Base-by-base conservation (phyloP, 1,139 yeast genomes). In the Hemisphaericaspora xylofermentans region DNA sequence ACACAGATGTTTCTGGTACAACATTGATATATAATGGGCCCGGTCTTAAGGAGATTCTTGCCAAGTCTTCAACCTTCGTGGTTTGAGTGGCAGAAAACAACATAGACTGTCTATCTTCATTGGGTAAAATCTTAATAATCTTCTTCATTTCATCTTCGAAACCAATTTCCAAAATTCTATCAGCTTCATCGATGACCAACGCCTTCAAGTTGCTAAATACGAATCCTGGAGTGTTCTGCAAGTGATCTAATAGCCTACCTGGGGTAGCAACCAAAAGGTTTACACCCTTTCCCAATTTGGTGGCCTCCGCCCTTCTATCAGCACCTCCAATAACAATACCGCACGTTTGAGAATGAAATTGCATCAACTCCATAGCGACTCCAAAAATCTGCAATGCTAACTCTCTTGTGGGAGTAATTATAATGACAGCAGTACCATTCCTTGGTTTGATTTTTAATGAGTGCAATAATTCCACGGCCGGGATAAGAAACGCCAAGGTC, bases 321-420 rank as follows among this genome's bases (percentile, higher is more conserved):
- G 96, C 97, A 49, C 99, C 99, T 35, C 99, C 99, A 60, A 94
- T 94, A 21, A 91, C 97, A 52, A 93, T 88, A 39, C 97, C 98
- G 53, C 88, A 80, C 5, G 98, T 93, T 64, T 93, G 98, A 4
- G 93, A 78, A 63, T 91, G 97, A 60, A 83, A 80, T 41, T 80
- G 88, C 95, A 91, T 82, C 52, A 93, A 73, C 64, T 91, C 97
- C 53, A 96, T 76, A 28, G 96, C 97, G 46, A 93, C 98, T 43
- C 98, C 98, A 63, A 89, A 93, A 48, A 93, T 94, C 64, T 93
- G 99, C 50, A 94, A 74, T 1, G 99, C 98, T 57, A 93, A 76
- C 49, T 63, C 68, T 74, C 98, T 82, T 44, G 94, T 86, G 22
- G 98, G 98, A 0, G 98, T 87, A 43, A 93, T 65, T 40, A 93